phyloP scores from a whole-genome alignment of 2,329 filamentous ascomycete species.

The Fusarium sp. region DNA sequence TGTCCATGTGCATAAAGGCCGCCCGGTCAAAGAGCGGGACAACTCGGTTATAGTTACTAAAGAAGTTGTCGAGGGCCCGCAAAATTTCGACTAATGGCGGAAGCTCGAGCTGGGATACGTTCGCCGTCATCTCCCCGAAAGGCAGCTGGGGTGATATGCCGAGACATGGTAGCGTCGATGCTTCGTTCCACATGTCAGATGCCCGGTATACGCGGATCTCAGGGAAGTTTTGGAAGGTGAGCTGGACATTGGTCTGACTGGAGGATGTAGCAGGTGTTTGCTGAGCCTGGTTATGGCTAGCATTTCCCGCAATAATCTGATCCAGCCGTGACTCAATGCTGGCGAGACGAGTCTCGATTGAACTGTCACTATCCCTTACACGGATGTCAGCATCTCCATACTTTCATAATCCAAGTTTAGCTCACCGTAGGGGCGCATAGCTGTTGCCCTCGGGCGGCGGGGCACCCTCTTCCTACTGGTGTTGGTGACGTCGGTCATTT shows the following conservation, averaged over 20 bases:
- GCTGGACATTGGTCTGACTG: neutral
- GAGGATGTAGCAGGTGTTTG: too few relatives aligned
- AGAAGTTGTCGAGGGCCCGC: constrained; percentile 7
- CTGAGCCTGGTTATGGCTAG: neutral
- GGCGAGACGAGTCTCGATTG: constrained; percentile 2
- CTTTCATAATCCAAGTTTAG: too few relatives aligned
- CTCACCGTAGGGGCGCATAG: neutral
- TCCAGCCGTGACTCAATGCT: constrained; percentile 6
- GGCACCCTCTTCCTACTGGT: neutral
- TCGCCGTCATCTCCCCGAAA: neutral
- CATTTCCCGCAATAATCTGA: constrained; percentile 6
- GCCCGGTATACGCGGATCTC: constrained; percentile 5
- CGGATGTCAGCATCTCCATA: too few relatives aligned
- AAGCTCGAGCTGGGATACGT: neutral
- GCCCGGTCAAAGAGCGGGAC: constrained; percentile 48
- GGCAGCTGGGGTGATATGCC: constrained; percentile 4
- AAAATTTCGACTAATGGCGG: constrained; percentile 1
- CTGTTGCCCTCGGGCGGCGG: neutral
- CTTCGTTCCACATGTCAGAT: constrained; percentile 13
- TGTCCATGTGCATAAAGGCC: constrained; percentile 47
- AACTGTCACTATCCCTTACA: too few relatives aligned
- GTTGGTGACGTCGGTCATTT: constrained; percentile 5
- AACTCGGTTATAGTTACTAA: constrained; percentile 10
- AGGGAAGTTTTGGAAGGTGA: constrained; percentile 10
- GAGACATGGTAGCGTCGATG: constrained; percentile 8